These are phyloP conservation scores for Plenodomus biglobosus DNA, from an alignment of 2,329 filamentous ascomycete genomes.

Conservation along the genomic window DNA sequence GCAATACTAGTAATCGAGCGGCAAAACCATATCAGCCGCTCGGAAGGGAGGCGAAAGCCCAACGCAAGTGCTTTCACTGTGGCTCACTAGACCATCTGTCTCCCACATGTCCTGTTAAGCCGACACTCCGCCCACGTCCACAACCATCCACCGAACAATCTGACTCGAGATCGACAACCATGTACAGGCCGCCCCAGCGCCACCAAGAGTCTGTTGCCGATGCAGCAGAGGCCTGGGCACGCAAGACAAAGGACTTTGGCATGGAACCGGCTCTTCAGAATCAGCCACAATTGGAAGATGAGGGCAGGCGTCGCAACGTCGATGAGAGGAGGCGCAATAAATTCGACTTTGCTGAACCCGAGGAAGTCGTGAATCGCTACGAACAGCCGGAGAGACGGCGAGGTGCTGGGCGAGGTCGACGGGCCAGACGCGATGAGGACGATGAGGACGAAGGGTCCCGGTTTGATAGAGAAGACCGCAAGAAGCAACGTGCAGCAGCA, in stretches of 20 bases:
- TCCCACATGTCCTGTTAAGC: slow-evolving; percentile 27
- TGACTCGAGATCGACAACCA: slow-evolving; percentile 3
- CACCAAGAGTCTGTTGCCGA: slow-evolving; percentile 23
- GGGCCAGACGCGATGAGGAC: slow-evolving; percentile 31
- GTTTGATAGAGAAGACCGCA: slow-evolving; percentile 32
- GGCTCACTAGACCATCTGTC: slow-evolving; percentile 29
- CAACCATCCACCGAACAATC: slow-evolving; percentile 9
- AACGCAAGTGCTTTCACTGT: slow-evolving; percentile 37
- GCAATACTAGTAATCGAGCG: slow-evolving; percentile 9
- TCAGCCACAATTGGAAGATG: slow-evolving; percentile 13
- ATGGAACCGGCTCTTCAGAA: slow-evolving; percentile 9
- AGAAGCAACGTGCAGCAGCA: slow-evolving; percentile 36
- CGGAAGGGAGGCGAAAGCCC: slow-evolving; percentile 21
- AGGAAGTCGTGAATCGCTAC: slow-evolving; percentile 29
- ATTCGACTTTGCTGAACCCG: slow-evolving; percentile 29
- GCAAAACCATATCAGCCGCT: slow-evolving; percentile 27
- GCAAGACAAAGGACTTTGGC: slow-evolving; percentile 17
- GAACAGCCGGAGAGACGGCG: slow-evolving; percentile 35
- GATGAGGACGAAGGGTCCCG: slow-evolving; percentile 25
- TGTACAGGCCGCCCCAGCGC: slow-evolving; percentile 13
- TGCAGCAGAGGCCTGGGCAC: slow-evolving; percentile 32
- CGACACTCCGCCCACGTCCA: slow-evolving; percentile 22
- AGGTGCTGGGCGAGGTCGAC: slow-evolving; percentile 18
- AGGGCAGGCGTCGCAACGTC: slow-evolving; percentile 20
- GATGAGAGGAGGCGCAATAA: slow-evolving; percentile 28